Conservation (phyloP, 2,329 filamentous ascomycete species). For the Colletotrichum kahawae region DNA sequence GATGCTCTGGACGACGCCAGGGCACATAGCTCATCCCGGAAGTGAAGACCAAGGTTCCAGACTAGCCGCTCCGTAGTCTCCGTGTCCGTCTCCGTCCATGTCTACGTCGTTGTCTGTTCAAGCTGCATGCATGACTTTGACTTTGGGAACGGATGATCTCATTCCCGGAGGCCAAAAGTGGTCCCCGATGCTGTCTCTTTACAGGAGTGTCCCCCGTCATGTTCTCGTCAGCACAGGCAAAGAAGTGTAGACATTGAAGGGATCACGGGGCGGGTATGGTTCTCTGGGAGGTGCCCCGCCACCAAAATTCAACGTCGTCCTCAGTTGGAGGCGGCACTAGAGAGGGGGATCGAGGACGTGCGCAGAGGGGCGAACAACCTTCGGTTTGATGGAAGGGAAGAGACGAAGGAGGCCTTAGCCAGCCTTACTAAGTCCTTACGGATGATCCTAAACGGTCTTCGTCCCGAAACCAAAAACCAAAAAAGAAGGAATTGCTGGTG, state of each 20-base stretch:
- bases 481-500: not conserved
- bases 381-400: not conserved
- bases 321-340: not conserved
- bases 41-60: not conserved
- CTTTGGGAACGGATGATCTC: not conserved
- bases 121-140: constrained; percentile 2
- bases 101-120: not conserved
- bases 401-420: not conserved
- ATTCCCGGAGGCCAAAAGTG: not conserved
- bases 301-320: not conserved
- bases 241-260: not conserved
- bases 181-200: not conserved
- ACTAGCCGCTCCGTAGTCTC: not conserved
- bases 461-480: not conserved
- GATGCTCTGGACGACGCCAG: not conserved
- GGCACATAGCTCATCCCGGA: not conserved
- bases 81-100: not conserved
- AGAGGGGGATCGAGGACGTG: not conserved
- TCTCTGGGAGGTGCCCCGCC: not conserved
- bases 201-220: not conserved
- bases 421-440: constrained; percentile 4
- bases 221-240: not conserved
- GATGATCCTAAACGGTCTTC: not conserved
- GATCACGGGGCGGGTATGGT: not conserved
- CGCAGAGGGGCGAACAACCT: not conserved